Base-by-base conservation (phyloP, 176 grass and related monocot genomes). In the Alopecurus myosuroides region DNA sequence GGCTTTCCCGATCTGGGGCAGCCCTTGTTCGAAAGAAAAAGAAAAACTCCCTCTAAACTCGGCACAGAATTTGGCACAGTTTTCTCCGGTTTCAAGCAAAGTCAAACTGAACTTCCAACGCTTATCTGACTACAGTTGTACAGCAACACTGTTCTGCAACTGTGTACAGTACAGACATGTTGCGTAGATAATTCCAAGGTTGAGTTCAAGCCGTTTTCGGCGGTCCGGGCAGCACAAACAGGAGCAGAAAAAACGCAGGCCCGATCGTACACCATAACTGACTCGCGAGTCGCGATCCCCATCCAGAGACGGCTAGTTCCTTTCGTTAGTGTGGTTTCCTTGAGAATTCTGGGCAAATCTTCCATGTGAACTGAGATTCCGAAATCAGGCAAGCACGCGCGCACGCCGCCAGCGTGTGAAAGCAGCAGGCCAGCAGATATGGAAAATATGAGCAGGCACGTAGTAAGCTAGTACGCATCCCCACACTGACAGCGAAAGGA, bases 311-410 rank as follows among this genome's bases (percentile, higher is more conserved):
- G 19, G 40, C 56, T 36, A 49, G 13, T 63, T 46, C 61, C 37
- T 40, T 3, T 10, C n/a, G n/a, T n/a, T 39, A 0, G 7, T 39
- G 5, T 36, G 29, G 22, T 5, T 46, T 65, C 31, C 60, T n/a
- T 22, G 25, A 5, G n/a, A 22, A 15, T 62, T 29, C 18, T n/a
- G n/a, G 60, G 31, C 70, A n/a, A n/a, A n/a, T 82, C 11, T 41
- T 36, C 41, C 22, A 76, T 88, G 81, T 88, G 75, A 88, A 74
- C 70, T 11, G 26, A 0, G 4, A 69, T 69, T 40, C 67, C 10
- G 17, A 35, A 52, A 53, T 63, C 48, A 50, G 48, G 4, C 7
- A 9, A 45, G 69, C 69, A 14, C 9, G 41, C 25, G 70, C 22
- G 12, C 23, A 45, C 29, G 48, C 26, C 22, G 4, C 39, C 39